phyloP scores from a whole-genome alignment of 2,329 filamentous ascomycete species.

The Drechslerella coelobrocha region DNA sequence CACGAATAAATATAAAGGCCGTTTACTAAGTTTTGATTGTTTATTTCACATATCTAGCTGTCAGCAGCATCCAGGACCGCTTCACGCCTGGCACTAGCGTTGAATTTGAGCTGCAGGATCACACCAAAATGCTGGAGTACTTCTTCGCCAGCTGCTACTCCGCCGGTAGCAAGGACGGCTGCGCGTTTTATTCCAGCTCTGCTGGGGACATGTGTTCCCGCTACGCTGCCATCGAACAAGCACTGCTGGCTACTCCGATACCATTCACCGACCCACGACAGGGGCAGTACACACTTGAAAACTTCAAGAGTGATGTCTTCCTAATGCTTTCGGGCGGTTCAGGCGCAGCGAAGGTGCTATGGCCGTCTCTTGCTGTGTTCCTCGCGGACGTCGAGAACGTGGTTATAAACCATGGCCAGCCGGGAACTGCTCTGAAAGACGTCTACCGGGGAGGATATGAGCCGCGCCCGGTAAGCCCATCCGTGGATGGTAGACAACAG shows the following conservation, averaged over 20 bases:
- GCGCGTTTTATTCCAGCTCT: conserved; percentile 23
- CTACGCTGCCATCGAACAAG: conserved; percentile 26
- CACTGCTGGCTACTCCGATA: conserved; percentile 16
- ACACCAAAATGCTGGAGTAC: conserved; percentile 32
- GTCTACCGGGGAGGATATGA: conserved; percentile 14
- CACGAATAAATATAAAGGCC: background rate
- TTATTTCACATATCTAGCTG: conserved; percentile 19
- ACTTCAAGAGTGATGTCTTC: conserved; percentile 33
- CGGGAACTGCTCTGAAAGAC: conserved; percentile 1
- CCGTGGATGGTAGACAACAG: conserved; percentile 31
- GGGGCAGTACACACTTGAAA: conserved; percentile 23
- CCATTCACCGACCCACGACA: conserved; percentile 8
- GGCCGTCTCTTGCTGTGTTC: conserved; percentile 20
- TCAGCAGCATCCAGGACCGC: conserved; percentile 32
- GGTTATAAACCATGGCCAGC: background rate
- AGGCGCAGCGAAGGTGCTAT: background rate
- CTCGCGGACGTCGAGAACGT: conserved; percentile 24
- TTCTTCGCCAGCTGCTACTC: conserved; percentile 34
- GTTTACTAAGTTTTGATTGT: no score
- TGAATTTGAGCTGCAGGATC: conserved; percentile 39
- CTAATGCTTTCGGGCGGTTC: conserved; percentile 10
- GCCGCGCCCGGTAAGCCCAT: conserved; percentile 11
- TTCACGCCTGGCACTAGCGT: conserved; percentile 37
- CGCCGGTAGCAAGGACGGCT: conserved; percentile 23
- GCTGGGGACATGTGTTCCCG: conserved; percentile 21